Conservation (phyloP, 2,329 filamentous ascomycete species). For the Phialocephala sp. region DNA sequence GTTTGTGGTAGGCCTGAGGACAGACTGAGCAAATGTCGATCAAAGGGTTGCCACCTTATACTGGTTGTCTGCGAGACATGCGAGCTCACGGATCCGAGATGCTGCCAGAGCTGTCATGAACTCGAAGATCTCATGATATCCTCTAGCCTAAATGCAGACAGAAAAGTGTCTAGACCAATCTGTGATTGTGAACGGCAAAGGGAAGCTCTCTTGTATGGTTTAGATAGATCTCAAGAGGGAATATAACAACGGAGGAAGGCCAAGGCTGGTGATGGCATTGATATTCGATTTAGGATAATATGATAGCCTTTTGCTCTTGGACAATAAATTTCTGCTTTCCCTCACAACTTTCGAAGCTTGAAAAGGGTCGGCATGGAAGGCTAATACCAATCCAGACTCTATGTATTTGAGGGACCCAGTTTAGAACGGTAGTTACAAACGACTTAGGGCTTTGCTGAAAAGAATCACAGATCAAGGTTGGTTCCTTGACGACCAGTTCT, state of each 20-base stretch:
- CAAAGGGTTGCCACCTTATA: constrained; percentile 41
- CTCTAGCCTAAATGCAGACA: background rate
- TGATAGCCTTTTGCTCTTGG: background rate
- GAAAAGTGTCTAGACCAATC: constrained; percentile 28
- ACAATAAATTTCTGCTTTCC: background rate
- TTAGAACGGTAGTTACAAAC: too few species aligned
- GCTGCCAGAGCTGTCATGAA: constrained; percentile 39
- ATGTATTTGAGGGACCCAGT: too few species aligned
- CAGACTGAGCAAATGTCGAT: constrained; percentile 41
- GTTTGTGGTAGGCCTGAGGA: constrained; percentile 33
- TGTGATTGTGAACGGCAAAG: constrained; percentile 41
- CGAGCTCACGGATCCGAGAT: constrained; percentile 35
- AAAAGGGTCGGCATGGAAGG: background rate
- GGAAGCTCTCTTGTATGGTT: constrained; percentile 41
- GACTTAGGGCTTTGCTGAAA: too few species aligned
- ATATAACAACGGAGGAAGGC: background rate
- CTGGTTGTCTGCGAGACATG: constrained; percentile 42
- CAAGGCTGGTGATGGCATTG: background rate
- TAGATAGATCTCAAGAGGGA: constrained; percentile 10
- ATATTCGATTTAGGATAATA: constrained; percentile 4
- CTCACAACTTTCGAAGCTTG: background rate
- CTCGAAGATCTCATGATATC: constrained; percentile 22
- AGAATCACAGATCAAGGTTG: too few species aligned
- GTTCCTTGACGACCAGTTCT: too few species aligned
- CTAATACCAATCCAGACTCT: too few species aligned